A percentile compares a stretch with the other conserved stretches of the same genome.
These are phyloP conservation scores for Medicago arabica DNA, from an alignment of 306 rosid genomes.

Conservation along the genomic window DNA sequence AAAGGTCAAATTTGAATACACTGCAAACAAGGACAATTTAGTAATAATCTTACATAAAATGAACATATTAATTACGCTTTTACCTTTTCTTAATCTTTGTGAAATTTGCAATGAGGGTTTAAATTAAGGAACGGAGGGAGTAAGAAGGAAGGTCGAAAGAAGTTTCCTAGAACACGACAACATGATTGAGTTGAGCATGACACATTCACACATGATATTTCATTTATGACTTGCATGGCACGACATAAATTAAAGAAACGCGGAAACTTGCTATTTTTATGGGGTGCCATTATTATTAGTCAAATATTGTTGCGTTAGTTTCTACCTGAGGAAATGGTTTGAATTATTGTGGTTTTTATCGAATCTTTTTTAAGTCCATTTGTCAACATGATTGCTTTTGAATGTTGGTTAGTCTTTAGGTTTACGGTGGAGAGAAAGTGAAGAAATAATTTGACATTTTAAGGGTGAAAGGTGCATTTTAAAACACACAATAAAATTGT, in stretches of 20 bases:
- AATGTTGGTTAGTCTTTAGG: neutral
- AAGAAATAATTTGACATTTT: neutral
- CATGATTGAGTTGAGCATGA: neutral
- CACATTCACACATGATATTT: neutral
- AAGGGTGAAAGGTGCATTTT: conserved; percentile 3
- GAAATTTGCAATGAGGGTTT: too few species aligned
- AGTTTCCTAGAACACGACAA: neutral
- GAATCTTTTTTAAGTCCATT: neutral
- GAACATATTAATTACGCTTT: too few species aligned
- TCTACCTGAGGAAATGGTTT: neutral
- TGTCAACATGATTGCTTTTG: neutral
- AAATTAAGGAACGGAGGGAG: too few species aligned
- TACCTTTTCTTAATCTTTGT: too few species aligned
- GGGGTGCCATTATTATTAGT: conserved; percentile 11
- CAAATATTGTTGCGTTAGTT: conserved; percentile 32
- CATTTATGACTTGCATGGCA: neutral
- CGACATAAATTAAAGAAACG: conserved; percentile 14
- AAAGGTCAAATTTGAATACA: too few species aligned
- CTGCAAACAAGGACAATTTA: too few species aligned
- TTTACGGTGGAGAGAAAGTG: neutral
- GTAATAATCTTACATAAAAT: too few species aligned
- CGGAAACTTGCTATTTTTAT: conserved; percentile 17
- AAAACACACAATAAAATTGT: neutral
- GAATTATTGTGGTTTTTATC: neutral
- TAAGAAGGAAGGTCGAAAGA: conserved; percentile 14